Percentiles rank a stretch among this genome's conserved stretches.
Evolutionary conservation across 805 yeast species (phyloP).

Genomic region (Kluyveromyces siamensis): DNA sequence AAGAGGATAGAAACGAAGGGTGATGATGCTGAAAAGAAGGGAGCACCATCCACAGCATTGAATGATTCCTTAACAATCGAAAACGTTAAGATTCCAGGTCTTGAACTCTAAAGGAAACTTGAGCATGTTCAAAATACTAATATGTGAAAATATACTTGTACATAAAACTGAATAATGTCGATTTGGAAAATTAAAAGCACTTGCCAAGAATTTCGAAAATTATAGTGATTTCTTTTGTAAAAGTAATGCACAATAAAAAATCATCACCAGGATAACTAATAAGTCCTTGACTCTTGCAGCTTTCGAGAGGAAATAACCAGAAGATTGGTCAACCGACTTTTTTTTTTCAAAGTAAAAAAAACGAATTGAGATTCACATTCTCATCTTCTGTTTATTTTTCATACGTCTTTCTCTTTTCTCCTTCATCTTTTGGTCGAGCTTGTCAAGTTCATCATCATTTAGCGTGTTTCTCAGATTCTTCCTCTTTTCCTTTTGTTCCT

Average conservation of each 20-base stretch:
- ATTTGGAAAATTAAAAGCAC: background rate
- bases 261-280: background rate
- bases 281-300: background rate
- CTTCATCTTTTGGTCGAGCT: slow-evolving; percentile 64
- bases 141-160: background rate
- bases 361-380: slow-evolving; percentile 13
- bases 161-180: background rate
- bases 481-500: slow-evolving; percentile 56
- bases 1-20: background rate
- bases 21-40: slow-evolving; percentile 1
- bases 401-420: slow-evolving; percentile 76
- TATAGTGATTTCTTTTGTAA: background rate
- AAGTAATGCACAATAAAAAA: background rate
- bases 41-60: slow-evolving; percentile 8
- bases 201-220: too few species aligned
- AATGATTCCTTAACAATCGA: slow-evolving; percentile 16
- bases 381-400: slow-evolving; percentile 50
- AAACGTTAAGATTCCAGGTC: slow-evolving; percentile 23
- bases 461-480: slow-evolving; percentile 43
- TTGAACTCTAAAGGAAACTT: slow-evolving; percentile 10
- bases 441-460: slow-evolving; percentile 71
- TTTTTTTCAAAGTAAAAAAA: too few species aligned
- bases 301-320: background rate
- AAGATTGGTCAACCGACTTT: background rate
- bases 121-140: background rate